phyloP scores from a whole-genome alignment of 805 yeast species.

The Metschnikowia santaceciliae region DNA sequence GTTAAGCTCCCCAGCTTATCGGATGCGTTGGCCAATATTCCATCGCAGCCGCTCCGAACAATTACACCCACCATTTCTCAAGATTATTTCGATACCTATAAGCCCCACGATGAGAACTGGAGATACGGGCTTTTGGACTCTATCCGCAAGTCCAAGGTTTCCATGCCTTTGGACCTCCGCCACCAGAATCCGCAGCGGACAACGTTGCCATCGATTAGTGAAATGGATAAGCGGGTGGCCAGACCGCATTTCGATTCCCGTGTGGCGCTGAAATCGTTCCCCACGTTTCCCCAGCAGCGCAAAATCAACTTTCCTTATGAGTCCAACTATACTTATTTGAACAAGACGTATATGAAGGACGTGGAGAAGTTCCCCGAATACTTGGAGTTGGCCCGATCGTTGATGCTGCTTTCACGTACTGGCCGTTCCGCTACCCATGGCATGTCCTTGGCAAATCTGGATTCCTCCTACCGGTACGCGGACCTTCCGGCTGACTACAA shows the following conservation, averaged over 20 bases:
- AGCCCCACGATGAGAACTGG: conserved; percentile 44
- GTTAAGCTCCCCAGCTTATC: conserved; percentile 34
- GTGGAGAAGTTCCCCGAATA: conserved; percentile 47
- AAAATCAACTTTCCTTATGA: conserved; percentile 51
- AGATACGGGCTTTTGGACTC: conserved; percentile 38
- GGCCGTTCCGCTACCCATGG: neutral
- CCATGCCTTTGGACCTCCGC: neutral
- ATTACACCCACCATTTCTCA: conserved; percentile 36
- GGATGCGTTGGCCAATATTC: conserved; percentile 10
- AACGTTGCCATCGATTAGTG: conserved; percentile 13
- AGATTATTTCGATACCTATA: conserved; percentile 43
- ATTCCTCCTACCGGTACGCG: neutral
- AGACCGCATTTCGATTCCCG: conserved; percentile 39
- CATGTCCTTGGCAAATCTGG: neutral
- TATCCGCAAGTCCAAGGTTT: conserved; percentile 22
- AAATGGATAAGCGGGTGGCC: conserved; percentile 6
- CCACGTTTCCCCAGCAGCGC: conserved; percentile 20
- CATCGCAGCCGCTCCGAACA: neutral
- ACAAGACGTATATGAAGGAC: conserved; percentile 46
- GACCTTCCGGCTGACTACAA: neutral
- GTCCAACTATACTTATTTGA: conserved; percentile 48
- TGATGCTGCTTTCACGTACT: conserved; percentile 31
- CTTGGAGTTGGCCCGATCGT: conserved; percentile 43
- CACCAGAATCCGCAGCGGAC: neutral
- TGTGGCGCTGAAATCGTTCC: conserved; percentile 26